Conservation (phyloP, 2,329 filamentous ascomycete genomes). For the Eutypella sp. region DNA sequence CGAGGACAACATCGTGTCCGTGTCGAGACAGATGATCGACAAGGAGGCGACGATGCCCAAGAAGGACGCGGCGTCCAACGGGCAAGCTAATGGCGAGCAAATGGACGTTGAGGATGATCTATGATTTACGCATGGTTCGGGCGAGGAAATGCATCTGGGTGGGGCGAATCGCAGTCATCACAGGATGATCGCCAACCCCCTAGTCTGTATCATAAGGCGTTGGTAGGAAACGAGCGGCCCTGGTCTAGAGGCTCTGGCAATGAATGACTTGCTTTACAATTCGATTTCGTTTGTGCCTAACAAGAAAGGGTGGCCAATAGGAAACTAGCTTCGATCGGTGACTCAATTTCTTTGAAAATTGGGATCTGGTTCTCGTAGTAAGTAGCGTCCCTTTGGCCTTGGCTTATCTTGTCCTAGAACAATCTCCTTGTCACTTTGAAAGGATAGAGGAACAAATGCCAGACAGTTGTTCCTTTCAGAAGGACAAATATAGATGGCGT, state of each 20-base stretch:
- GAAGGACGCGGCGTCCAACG: constrained; percentile 52
- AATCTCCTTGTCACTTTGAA: background rate
- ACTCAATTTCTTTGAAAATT: background rate
- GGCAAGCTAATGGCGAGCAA: constrained; percentile 48
- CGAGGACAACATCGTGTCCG: constrained; percentile 98
- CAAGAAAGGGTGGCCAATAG: too few relatives aligned
- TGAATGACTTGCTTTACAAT: constrained; percentile 21
- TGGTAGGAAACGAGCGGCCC: constrained; percentile 19
- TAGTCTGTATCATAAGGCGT: constrained; percentile 29
- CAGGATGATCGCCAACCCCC: too few relatives aligned
- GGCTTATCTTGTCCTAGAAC: background rate
- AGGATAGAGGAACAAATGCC: too few relatives aligned
- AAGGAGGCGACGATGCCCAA: constrained; percentile 93
- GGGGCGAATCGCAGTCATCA: too few relatives aligned
- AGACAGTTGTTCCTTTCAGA: background rate
- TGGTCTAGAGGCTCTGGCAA: constrained; percentile 21
- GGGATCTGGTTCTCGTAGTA: background rate
- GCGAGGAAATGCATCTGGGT: constrained; percentile 9
- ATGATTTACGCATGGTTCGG: constrained; percentile 22
- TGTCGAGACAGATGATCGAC: constrained; percentile 99
- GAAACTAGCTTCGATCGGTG: too few relatives aligned
- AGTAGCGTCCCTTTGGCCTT: background rate
- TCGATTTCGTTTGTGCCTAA: constrained; percentile 4
- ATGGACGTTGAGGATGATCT: constrained; percentile 67
- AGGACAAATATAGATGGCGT: too few relatives aligned